A percentile compares a stretch with the other conserved stretches of the same genome.
These are phyloP conservation scores for Mycena venus DNA, from an alignment of 768 basidiomycete genomes.

Conservation along the genomic window DNA sequence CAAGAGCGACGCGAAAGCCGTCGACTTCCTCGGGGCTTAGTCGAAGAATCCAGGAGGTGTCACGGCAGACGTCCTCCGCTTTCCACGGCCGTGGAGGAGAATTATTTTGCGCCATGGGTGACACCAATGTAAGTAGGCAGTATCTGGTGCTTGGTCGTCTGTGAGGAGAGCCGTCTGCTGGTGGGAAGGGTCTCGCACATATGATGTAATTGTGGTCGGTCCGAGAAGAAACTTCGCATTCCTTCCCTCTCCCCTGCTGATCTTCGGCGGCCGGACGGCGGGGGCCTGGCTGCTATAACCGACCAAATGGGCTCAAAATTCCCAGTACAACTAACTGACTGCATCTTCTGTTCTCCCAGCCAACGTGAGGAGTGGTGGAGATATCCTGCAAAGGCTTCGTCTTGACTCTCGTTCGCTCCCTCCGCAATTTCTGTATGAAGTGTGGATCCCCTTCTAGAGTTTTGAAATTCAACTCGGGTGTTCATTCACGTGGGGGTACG, in stretches of 20 bases:
- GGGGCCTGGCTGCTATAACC: no score
- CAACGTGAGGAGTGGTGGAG: no score
- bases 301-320: no score
- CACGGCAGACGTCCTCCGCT: constrained; percentile 7
- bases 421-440: no score
- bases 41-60: constrained; percentile 11
- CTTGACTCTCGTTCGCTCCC: no score
- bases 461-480: background rate
- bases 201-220: background rate
- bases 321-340: no score
- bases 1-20: constrained; percentile 9
- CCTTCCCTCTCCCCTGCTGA: background rate
- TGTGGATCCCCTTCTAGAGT: no score
- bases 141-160: background rate
- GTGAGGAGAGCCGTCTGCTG: background rate
- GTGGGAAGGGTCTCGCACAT: background rate
- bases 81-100: background rate
- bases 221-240: background rate
- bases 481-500: background rate
- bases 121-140: no score
- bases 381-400: no score
- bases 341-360: no score
- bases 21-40: constrained; percentile 12
- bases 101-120: background rate
- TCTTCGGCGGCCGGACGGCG: background rate